phyloP scores from a whole-genome alignment of 495 filamentous ascomycete species.

The Daldinia vernicosa region DNA sequence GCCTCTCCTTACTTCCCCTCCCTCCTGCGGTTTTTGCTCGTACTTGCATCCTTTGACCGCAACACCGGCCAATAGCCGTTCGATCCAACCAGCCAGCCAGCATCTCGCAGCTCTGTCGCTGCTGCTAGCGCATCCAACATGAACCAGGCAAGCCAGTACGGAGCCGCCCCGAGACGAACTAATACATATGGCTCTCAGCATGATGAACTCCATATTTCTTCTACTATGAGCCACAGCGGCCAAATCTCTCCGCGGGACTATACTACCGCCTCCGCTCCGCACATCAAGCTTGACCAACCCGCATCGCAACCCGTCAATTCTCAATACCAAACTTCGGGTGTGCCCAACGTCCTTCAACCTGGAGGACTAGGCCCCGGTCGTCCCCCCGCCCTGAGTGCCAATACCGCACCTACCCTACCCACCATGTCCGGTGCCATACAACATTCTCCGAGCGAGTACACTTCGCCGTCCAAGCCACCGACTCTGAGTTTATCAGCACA shows the following conservation, averaged over 20 bases:
- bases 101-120: slow-evolving; percentile 64
- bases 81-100: slow-evolving; percentile 67
- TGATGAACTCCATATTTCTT: slow-evolving; percentile 83
- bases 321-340: slow-evolving; percentile 63
- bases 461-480: slow-evolving; percentile 71
- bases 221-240: slow-evolving; percentile 60
- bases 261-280: slow-evolving; percentile 57
- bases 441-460: slow-evolving; percentile 67
- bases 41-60: slow-evolving; percentile 19
- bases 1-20: slow-evolving; percentile 3
- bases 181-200: slow-evolving; percentile 56
- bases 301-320: slow-evolving; percentile 57
- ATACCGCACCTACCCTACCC: slow-evolving; percentile 76
- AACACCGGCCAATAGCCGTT: slow-evolving; percentile 23
- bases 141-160: slow-evolving; percentile 59
- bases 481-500: slow-evolving; percentile 66
- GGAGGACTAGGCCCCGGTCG: slow-evolving; percentile 60
- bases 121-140: slow-evolving; percentile 54
- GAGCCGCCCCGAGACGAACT: slow-evolving; percentile 53
- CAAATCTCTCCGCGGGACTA: slow-evolving; percentile 62
- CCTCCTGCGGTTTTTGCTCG: slow-evolving; percentile 2
- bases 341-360: slow-evolving; percentile 79
- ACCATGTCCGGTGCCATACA: slow-evolving; percentile 64
- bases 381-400: slow-evolving; percentile 71
- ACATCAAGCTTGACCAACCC: slow-evolving; percentile 72